A percentile compares a stretch with the other conserved stretches of the same genome.
Conservation (phyloP, 805 yeast species). For the Wickerhamiella australiensis region DNA sequence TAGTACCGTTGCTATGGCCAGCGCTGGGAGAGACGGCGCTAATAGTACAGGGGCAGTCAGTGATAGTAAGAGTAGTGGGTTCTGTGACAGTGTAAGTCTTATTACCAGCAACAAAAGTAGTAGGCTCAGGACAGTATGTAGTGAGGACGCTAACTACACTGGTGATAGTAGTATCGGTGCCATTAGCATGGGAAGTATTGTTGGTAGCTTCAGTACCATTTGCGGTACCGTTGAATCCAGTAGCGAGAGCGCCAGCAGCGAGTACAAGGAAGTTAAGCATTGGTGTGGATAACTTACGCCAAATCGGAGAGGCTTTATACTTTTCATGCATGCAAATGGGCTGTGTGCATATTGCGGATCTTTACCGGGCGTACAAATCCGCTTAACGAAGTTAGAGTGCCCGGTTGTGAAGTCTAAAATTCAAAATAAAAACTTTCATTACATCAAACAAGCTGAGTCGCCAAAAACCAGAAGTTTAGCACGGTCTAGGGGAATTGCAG, state of each 20-base stretch:
- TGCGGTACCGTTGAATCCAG: not conserved
- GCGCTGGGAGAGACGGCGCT: slow-evolving; percentile 23
- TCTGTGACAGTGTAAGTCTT: slow-evolving; percentile 61
- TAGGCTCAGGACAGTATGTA: slow-evolving; percentile 52
- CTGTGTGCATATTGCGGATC: not conserved
- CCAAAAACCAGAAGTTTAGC: no score
- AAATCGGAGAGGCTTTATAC: not conserved
- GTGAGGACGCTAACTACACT: slow-evolving; percentile 10
- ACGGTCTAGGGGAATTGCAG: no score
- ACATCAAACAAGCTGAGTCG: no score
- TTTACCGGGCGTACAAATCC: not conserved
- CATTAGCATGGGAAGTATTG: not conserved
- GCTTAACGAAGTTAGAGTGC: not conserved
- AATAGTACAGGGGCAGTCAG: slow-evolving; percentile 77
- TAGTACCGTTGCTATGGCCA: not conserved
- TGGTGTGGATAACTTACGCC: not conserved
- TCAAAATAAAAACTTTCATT: no score
- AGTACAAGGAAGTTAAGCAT: not conserved
- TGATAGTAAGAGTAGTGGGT: slow-evolving; percentile 73
- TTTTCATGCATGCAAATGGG: not conserved
- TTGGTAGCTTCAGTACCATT: not conserved
- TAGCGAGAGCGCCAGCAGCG: slow-evolving; percentile 1
- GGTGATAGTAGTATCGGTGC: slow-evolving; percentile 8
- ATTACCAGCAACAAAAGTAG: slow-evolving; percentile 52
- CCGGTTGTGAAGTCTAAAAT: not conserved